Evolutionary conservation across 2,329 filamentous ascomycete genomes (phyloP).

Genomic region (Beauveria caledonica): DNA sequence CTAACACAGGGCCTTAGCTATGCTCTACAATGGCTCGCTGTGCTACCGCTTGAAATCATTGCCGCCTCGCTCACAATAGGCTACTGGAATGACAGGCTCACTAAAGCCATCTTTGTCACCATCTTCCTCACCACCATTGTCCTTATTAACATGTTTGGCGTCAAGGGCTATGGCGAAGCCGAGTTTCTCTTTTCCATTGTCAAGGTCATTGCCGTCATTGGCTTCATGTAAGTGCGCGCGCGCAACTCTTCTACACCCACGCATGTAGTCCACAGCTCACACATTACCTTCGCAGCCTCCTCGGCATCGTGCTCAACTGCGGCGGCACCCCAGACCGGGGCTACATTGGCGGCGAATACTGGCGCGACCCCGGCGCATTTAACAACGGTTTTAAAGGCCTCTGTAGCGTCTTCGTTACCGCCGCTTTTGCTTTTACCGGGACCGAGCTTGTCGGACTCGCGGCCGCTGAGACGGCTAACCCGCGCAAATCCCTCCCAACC

Average conservation of each 20-base stretch:
- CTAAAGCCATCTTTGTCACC: slow-evolving; percentile 70
- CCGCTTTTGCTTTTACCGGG: slow-evolving; percentile 68
- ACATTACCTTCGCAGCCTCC: slow-evolving; percentile 46
- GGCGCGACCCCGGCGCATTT: slow-evolving; percentile 75
- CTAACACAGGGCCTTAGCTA: slow-evolving; percentile 44
- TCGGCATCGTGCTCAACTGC: slow-evolving; percentile 78
- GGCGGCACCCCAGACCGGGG: slow-evolving; percentile 65
- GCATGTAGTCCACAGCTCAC: neutral
- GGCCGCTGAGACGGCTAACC: slow-evolving; percentile 71
- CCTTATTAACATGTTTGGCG: slow-evolving; percentile 76
- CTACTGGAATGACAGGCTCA: slow-evolving; percentile 63
- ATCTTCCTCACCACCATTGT: slow-evolving; percentile 74
- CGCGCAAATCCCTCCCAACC: slow-evolving; percentile 71
- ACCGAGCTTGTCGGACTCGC: slow-evolving; percentile 71
- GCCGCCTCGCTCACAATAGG: slow-evolving; percentile 76
- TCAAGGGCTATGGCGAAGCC: slow-evolving; percentile 82
- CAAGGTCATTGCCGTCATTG: slow-evolving; percentile 80
- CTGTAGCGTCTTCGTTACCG: slow-evolving; percentile 68
- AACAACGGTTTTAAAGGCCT: slow-evolving; percentile 78
- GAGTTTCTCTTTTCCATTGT: slow-evolving; percentile 82
- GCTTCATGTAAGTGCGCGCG: slow-evolving; percentile 61
- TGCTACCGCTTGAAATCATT: slow-evolving; percentile 78
- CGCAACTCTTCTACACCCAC: slow-evolving; percentile 11
- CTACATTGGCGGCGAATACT: slow-evolving; percentile 75
- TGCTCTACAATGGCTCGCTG: slow-evolving; percentile 77